phyloP scores from a whole-genome alignment of 2,329 filamentous ascomycete genomes.

The Aspergillus calidoustus region DNA sequence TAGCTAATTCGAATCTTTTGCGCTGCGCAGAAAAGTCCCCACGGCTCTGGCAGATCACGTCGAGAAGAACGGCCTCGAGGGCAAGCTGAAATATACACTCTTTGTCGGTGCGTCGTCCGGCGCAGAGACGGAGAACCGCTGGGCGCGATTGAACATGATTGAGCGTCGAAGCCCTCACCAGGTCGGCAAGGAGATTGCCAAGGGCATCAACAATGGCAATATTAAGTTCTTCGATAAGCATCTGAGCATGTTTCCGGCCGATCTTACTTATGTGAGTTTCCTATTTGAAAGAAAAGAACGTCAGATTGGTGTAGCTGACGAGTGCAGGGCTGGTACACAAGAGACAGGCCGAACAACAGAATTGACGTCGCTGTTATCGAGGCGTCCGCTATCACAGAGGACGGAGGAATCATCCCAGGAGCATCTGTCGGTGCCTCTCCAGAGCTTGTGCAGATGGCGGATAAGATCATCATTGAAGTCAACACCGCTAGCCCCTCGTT shows the following conservation, averaged over 20 bases:
- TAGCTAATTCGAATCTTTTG: conserved; percentile 2
- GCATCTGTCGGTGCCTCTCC: conserved; percentile 84
- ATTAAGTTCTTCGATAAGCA: conserved; percentile 96
- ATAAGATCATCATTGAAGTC: conserved; percentile 92
- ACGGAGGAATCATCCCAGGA: conserved; percentile 86
- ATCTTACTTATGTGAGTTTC: conserved; percentile 72
- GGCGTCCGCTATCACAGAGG: conserved; percentile 83
- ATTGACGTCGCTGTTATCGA: conserved; percentile 86
- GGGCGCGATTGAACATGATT: conserved; percentile 90
- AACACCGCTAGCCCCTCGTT: conserved; percentile 86
- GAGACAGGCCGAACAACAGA: conserved; percentile 73
- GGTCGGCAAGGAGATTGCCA: conserved; percentile 86
- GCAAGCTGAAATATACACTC: conserved; percentile 81
- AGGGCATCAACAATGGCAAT: conserved; percentile 84
- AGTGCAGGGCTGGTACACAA: conserved; percentile 75
- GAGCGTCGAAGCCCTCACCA: conserved; percentile 83
- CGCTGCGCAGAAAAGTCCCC: conserved; percentile 70
- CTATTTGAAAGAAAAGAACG: background rate
- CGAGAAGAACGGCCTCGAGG: conserved; percentile 82
- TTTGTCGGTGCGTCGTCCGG: conserved; percentile 91
- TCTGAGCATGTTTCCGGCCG: conserved; percentile 87
- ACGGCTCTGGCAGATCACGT: conserved; percentile 85
- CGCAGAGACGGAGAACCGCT: conserved; percentile 88
- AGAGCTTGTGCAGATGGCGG: conserved; percentile 86
- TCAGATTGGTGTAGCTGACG: conserved; percentile 14